Evolutionary conservation across 192 early-diverging fungal species (phyloP), one percentile per base, ranked within the genome.

Genomic region (Gigaspora rosea): DNA sequence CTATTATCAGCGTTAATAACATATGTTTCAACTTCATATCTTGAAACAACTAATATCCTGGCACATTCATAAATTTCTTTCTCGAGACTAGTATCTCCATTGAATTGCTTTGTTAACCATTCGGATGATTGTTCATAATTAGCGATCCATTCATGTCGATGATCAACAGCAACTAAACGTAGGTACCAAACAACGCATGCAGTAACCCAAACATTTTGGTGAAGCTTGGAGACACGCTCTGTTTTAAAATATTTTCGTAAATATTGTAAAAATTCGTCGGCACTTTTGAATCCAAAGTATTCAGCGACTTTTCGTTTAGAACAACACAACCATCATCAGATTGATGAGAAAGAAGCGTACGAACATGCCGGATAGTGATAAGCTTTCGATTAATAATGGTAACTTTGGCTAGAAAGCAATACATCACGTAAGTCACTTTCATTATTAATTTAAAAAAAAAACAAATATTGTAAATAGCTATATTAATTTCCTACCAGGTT

Each of bases 161-260:
- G 49, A 65, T 75, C 74, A 16, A 48, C n/a, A 27, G 74, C 62
- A 27, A 75, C 74, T 12, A 65, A 65, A 22, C 74, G 56, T 36
- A 47, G 36, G 20, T 65, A 75, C 58, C 61, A 75, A 62, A 75
- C 13, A 15, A 12, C 64, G 49, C 27, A 56, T 49, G 74, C 61
- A 9, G 59, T 75, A 16, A 62, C 59, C 74, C 58, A 75, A 50
- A 75, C 48, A 18, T 74, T 41, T 6, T 20, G 9, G 12, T 75
- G 48, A 64, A 64, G 33, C 27, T 75, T 62, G 0, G 5, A 50
- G 11, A 75, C 58, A 7, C 46, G 10, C 48, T 75, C 74, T 15
- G 47, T 64, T 2, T 49, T 51, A 33, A 75, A 75, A 16, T 75
- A 18, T 13, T 11, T 75, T 59, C 64, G 32, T n/a, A 75, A 49